phyloP scores from a whole-genome alignment of 2,329 filamentous ascomycete genomes.

The Elsinoe arachidis region DNA sequence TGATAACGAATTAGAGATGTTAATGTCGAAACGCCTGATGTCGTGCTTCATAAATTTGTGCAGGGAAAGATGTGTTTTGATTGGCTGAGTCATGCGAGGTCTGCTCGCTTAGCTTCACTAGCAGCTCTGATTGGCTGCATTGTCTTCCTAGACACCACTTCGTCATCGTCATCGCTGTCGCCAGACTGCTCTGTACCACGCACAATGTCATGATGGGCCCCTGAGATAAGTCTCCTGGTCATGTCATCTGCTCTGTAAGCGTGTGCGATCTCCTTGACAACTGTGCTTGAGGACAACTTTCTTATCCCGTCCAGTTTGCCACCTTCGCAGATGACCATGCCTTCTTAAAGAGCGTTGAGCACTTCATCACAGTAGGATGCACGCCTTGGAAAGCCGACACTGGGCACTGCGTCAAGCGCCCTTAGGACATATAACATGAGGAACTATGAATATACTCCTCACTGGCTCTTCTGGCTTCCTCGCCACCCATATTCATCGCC shows the following conservation, averaged over 20 bases:
- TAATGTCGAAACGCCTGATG: background rate
- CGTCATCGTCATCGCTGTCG: background rate
- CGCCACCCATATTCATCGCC: constrained; percentile 33
- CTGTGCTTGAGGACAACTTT: background rate
- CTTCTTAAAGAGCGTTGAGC: too few species aligned
- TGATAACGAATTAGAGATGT: constrained; percentile 19
- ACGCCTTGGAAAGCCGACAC: too few species aligned
- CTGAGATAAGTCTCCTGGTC: too few species aligned
- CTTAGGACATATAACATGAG: background rate
- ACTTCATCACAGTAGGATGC: too few species aligned
- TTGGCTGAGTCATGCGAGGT: background rate
- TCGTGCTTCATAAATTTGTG: background rate
- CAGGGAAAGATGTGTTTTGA: background rate
- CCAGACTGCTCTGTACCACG: background rate
- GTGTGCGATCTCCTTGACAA: too few species aligned
- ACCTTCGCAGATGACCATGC: background rate
- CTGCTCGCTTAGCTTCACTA: background rate
- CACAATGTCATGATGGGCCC: too few species aligned
- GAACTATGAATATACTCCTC: constrained; percentile 30
- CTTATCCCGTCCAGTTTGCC: too few species aligned
- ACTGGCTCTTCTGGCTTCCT: constrained; percentile 43
- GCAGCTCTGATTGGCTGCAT: background rate
- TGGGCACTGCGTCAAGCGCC: too few species aligned
- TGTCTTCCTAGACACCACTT: background rate
- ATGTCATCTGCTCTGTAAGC: too few species aligned